These are phyloP conservation scores for Verbena officinalis DNA, from an alignment of 257 asterid species.

Conservation along the genomic window DNA sequence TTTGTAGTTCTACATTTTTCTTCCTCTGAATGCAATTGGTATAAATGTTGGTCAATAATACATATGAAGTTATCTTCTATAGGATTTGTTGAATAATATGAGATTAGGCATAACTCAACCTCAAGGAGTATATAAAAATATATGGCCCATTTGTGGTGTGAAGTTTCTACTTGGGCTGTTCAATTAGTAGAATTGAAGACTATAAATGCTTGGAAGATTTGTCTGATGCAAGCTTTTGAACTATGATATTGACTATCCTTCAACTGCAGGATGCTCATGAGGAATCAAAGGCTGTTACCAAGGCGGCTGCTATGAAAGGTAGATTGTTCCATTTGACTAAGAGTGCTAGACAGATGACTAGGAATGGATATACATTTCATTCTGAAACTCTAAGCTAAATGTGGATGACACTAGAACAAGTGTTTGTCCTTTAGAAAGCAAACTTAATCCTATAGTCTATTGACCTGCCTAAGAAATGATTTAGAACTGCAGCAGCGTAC, in stretches of 20 bases:
- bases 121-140: background rate
- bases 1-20: slow-evolving; percentile 26
- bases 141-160: slow-evolving; percentile 17
- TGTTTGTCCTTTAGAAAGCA: background rate
- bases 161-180: slow-evolving; percentile 23
- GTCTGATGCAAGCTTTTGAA: slow-evolving; percentile 23
- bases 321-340: slow-evolving; percentile 19
- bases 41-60: slow-evolving; percentile 14
- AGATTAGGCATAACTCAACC: too few species aligned
- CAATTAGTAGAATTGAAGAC: background rate
- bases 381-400: slow-evolving; percentile 22
- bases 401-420: slow-evolving; percentile 8
- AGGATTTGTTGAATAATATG: too few species aligned
- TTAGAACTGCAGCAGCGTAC: background rate
- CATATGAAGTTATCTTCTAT: background rate
- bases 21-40: slow-evolving; percentile 13
- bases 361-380: background rate
- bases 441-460: slow-evolving; percentile 8
- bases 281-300: slow-evolving; percentile 91
- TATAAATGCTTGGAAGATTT: slow-evolving; percentile 3
- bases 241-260: slow-evolving; percentile 26
- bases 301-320: slow-evolving; percentile 97
- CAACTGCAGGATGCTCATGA: slow-evolving; percentile 91
- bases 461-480: background rate
- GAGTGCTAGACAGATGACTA: slow-evolving; percentile 10